Evolutionary conservation across 768 basidiomycete species (phyloP).

Genomic region (Panellus pusillus): DNA sequence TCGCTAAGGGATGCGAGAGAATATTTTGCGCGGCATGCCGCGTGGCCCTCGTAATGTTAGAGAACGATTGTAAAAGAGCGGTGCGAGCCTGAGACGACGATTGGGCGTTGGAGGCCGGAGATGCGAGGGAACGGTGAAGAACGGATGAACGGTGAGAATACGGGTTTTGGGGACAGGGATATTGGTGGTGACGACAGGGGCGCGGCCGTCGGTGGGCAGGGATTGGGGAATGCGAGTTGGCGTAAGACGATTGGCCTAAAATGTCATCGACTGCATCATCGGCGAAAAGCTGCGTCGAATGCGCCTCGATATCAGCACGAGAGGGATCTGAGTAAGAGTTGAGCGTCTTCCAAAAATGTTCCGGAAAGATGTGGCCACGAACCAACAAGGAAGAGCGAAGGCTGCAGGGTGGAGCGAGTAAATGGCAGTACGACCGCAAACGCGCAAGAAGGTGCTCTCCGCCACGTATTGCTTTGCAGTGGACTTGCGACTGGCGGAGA

Average conservation of each 20-base stretch:
- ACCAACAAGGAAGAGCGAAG: conserved; percentile 76
- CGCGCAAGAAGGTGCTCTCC: conserved; percentile 83
- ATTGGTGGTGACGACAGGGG: conserved; percentile 48
- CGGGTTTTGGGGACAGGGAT: conserved; percentile 42
- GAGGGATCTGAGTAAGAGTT: conserved; percentile 63
- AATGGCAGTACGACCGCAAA: conserved; percentile 71
- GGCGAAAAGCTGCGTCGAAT: conserved; percentile 79
- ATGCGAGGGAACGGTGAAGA: conserved; percentile 74
- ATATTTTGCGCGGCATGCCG: conserved; percentile 94
- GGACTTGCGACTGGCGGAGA: conserved; percentile 38
- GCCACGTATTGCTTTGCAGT: conserved; percentile 65
- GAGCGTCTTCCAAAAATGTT: not conserved
- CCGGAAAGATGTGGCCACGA: not conserved
- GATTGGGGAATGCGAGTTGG: conserved; percentile 76
- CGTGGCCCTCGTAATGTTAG: conserved; percentile 90
- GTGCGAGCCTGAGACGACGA: conserved; percentile 69
- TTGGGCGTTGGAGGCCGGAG: conserved; percentile 50
- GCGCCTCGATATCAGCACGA: conserved; percentile 87
- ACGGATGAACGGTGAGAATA: conserved; percentile 73
- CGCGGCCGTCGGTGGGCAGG: conserved; percentile 80
- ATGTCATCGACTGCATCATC: conserved; percentile 90
- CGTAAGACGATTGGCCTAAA: conserved; percentile 75
- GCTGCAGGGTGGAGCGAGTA: conserved; percentile 82
- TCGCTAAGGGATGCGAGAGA: conserved; percentile 91
- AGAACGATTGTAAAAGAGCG: conserved; percentile 90